A percentile compares a stretch with the other conserved stretches of the same genome.
phyloP scores from a whole-genome alignment of 192 early-diverging fungal species.

The Gigaspora rosea region DNA sequence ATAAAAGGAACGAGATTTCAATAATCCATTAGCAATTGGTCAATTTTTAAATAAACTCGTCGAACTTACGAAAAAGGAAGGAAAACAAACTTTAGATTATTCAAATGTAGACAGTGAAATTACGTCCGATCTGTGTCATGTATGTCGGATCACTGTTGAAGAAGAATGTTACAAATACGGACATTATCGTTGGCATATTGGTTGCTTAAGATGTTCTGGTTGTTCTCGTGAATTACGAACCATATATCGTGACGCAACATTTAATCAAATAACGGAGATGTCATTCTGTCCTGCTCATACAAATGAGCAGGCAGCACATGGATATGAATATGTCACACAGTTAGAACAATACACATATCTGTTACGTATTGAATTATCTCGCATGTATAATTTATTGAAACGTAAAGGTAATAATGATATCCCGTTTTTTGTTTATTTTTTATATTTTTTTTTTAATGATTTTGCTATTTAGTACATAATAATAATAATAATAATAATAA shows the following conservation, averaged over 20 bases:
- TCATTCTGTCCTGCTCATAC: constrained; percentile 59
- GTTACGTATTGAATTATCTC: constrained; percentile 76
- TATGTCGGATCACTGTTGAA: constrained; percentile 80
- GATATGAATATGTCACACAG: constrained; percentile 78
- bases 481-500: background rate
- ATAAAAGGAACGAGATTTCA: constrained; percentile 62
- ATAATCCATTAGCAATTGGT: constrained; percentile 52
- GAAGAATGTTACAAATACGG: constrained; percentile 81
- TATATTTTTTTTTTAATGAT: background rate
- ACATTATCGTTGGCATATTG: constrained; percentile 78
- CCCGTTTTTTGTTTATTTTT: too few species aligned
- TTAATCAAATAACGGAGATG: constrained; percentile 44
- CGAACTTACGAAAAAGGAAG: constrained; percentile 60
- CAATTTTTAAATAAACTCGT: constrained; percentile 79
- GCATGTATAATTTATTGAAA: constrained; percentile 78
- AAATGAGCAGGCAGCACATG: constrained; percentile 43
- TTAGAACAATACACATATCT: constrained; percentile 91
- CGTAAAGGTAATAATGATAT: constrained; percentile 38
- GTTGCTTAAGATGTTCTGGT: constrained; percentile 78
- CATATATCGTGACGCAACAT: constrained; percentile 56
- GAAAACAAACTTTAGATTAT: constrained; percentile 29
- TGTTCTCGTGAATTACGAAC: constrained; percentile 52
- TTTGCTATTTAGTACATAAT: background rate
- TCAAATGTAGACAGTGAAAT: constrained; percentile 57
- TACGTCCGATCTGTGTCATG: constrained; percentile 79